Conservation (phyloP, 495 filamentous ascomycete genomes). For the Trichoderma erinaceum region DNA sequence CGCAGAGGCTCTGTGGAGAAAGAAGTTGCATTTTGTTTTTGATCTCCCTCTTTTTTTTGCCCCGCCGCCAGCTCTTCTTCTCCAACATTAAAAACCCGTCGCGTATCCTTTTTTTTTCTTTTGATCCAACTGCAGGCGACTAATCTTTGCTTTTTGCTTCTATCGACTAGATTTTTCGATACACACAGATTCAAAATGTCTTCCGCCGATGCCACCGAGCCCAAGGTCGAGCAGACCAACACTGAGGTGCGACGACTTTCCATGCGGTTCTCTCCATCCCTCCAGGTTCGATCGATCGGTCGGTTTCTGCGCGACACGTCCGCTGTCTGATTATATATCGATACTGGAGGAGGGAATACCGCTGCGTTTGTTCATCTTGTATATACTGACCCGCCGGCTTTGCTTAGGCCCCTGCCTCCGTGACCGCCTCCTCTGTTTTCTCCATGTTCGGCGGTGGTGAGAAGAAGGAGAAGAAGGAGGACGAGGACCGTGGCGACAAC, state of each 20-base stretch:
- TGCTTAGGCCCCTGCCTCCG: conserved; percentile 20
- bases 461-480: conserved; percentile 71
- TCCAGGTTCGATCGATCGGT: background rate
- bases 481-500: conserved; percentile 64
- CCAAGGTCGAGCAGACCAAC: conserved; percentile 35
- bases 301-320: background rate
- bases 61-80: too few relatives aligned
- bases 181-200: conserved; percentile 15
- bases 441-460: conserved; percentile 97
- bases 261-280: background rate
- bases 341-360: background rate
- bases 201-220: conserved; percentile 24
- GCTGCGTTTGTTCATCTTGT: background rate
- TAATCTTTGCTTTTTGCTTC: background rate
- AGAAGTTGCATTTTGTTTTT: too few relatives aligned
- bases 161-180: background rate
- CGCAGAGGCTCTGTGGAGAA: background rate
- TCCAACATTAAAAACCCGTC: background rate
- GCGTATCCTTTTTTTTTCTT: background rate
- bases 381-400: background rate
- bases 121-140: background rate
- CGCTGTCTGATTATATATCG: background rate
- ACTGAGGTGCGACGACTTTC: conserved; percentile 18
- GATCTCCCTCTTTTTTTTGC: too few relatives aligned
- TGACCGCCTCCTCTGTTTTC: conserved; percentile 59